Evolutionary conservation across 495 filamentous ascomycete species (phyloP).

Genomic region (Annulohypoxylon bovei): DNA sequence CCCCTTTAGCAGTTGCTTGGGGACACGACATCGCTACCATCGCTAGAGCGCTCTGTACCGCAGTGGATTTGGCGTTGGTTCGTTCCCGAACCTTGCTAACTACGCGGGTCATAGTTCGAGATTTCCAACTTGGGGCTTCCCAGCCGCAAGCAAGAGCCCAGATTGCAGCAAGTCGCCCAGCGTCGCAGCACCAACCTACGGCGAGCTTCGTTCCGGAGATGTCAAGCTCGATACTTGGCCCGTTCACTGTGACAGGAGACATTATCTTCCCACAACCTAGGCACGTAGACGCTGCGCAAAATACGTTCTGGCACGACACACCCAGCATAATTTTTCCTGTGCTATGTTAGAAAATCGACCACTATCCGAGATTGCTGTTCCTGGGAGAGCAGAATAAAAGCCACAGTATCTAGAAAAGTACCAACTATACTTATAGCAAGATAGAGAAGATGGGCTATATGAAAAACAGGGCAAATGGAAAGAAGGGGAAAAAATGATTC

Average conservation of each 20-base stretch:
- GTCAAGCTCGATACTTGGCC: background rate
- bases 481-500: background rate
- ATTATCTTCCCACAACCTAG: constrained; percentile 25
- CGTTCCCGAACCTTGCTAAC: constrained; percentile 17
- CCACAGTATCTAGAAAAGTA: background rate
- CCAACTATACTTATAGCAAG: too few species aligned
- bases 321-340: constrained; percentile 24
- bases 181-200: constrained; percentile 49
- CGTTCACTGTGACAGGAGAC: too few species aligned
- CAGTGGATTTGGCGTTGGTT: background rate
- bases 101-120: background rate
- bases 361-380: background rate
- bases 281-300: constrained; percentile 13
- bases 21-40: background rate
- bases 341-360: background rate
- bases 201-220: constrained; percentile 12
- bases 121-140: constrained; percentile 9
- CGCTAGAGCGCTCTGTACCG: background rate
- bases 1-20: constrained; percentile 18
- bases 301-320: constrained; percentile 7
- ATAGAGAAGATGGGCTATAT: too few species aligned
- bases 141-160: constrained; percentile 49
- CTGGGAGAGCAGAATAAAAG: background rate
- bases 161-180: constrained; percentile 44
- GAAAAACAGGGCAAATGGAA: background rate